Evolutionary conservation across 805 yeast species (phyloP), one percentile per base, ranked within the genome.

Genomic region (Saccharomycopsis sp.): DNA sequence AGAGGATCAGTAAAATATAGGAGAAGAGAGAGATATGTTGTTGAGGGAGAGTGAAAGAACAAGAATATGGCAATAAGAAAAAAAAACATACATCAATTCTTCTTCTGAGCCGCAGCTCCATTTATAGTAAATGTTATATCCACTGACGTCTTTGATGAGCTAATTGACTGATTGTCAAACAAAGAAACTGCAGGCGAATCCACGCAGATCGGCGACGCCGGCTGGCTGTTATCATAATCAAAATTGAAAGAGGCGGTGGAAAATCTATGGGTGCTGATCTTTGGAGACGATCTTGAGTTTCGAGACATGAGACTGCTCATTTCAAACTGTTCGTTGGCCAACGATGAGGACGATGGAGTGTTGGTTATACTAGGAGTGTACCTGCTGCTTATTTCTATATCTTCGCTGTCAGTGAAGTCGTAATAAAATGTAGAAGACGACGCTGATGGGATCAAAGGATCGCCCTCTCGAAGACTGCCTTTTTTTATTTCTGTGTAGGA

Each of bases 401-500:
- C 37, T 29, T 29, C 37, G 37, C 37, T 29, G 12, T 29, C 37
- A 29, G 37, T 7, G 12, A 29, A 29, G 12, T 29, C 37, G 37
- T 29, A 29, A 12, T 7, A 29, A 12, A 29, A 29, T 29, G 5
- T 29, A 5, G 37, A 7, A 29, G 37, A 7, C 37, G 37, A n/a
- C n/a, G n/a, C n/a, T n/a, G n/a, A n/a, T 29, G 12, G 37, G 5
- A 29, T 29, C 37, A 60, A 51, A 53, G 63, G 63, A 34, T 60
- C 63, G 53, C 52, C 44, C 14, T 41, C 24, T n/a, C 44, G 51
- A 15, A 60, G 52, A 34, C 55, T 52, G 21, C 61, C 61, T 18
- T 41, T 70, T 44, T 68, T 73, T 37, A 79, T 65, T 8, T 70
- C 67, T 2, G 77, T 66, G 67, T 86, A 86, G 14, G 87, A 81